Evolutionary conservation across 805 yeast species (phyloP), one percentile per base, ranked within the genome.

Genomic region (Kuraishia molischiana): DNA sequence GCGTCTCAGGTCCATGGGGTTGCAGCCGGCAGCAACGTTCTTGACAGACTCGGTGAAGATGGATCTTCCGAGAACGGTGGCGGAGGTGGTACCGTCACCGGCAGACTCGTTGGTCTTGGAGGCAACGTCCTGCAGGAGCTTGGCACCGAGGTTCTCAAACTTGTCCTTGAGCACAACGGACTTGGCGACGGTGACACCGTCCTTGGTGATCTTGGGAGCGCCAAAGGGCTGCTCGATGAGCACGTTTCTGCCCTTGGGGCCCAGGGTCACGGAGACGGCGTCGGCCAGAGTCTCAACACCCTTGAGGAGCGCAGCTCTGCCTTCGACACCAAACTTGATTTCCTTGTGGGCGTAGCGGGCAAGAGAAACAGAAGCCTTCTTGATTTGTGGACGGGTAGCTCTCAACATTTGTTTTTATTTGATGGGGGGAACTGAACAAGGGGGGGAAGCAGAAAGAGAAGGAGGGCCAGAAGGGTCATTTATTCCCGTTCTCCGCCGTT

Each of bases 41-140:
- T 86, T 87, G 44, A 90, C 95, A 22, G 94, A 77, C 66, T 92
- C 97, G 43, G 95, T 80, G 69, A 90, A 85, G 51, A 90, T 90
- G 41, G 95, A 82, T 63, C 95, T 84, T 50, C 97, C 97, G 51
- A 90, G 72, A 39, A 90, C 95, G 35, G 97, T 92, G 51, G 97
- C 97, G 33, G 95, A 82, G 29, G 98, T 90, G 47, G 98, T 90
- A 64, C 98, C 98, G 55, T 90, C 98, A 66, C 98, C 98, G 44
- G 97, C 97, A 51, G 83, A 74, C 64, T 90, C 96, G 63, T 92
- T 92, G 53, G 98, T 89, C 75, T 85, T 90, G 51, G 94, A 79
- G 32, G 97, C 96, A 42, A 92, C 97, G 59, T 92, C 97, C 66
- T 89, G 97, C 54, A 90, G 68, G 48, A 90, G 72, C 67, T 85